phyloP scores from a whole-genome alignment of 495 filamentous ascomycete genomes.

The Apiosordaria backusii region DNA sequence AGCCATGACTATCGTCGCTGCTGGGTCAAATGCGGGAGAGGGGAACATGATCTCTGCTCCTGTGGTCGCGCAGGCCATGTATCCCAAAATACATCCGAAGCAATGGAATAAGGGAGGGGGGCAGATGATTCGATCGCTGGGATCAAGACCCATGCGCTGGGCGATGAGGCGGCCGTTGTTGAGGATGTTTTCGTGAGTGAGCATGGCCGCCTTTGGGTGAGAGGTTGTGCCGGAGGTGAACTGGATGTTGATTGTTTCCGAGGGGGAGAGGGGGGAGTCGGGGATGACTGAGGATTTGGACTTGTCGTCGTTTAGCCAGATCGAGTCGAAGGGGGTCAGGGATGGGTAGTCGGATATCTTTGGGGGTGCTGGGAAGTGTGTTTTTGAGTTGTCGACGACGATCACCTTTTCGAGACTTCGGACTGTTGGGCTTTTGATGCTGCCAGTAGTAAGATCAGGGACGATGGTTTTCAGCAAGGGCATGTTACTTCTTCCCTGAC shows the following conservation, averaged over 20 bases:
- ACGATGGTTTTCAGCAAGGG: slow-evolving; percentile 63
- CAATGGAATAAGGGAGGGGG: slow-evolving; percentile 73
- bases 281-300: slow-evolving; percentile 39
- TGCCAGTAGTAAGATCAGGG: slow-evolving; percentile 51
- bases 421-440: slow-evolving; percentile 60
- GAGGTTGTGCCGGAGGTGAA: slow-evolving; percentile 94
- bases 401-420: slow-evolving; percentile 69
- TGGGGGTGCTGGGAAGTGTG: slow-evolving; percentile 38
- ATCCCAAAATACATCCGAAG: slow-evolving; percentile 86
- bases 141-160: slow-evolving; percentile 61
- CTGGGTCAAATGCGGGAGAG: slow-evolving; percentile 79
- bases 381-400: slow-evolving; percentile 74
- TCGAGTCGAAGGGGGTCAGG: slow-evolving; percentile 47
- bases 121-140: slow-evolving; percentile 63
- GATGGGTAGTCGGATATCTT: slow-evolving; percentile 21
- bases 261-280: slow-evolving; percentile 50
- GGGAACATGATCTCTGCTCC: slow-evolving; percentile 84
- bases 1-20: slow-evolving; percentile 64
- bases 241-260: slow-evolving; percentile 90
- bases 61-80: slow-evolving; percentile 91
- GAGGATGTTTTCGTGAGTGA: slow-evolving; percentile 78
- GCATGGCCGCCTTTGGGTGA: slow-evolving; percentile 85
- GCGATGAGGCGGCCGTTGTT: slow-evolving; percentile 75
- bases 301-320: slow-evolving; percentile 23
- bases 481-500: slow-evolving; percentile 66